Conservation (phyloP, 345 rosid genomes). For the Bruguiera gymnorhiza region DNA sequence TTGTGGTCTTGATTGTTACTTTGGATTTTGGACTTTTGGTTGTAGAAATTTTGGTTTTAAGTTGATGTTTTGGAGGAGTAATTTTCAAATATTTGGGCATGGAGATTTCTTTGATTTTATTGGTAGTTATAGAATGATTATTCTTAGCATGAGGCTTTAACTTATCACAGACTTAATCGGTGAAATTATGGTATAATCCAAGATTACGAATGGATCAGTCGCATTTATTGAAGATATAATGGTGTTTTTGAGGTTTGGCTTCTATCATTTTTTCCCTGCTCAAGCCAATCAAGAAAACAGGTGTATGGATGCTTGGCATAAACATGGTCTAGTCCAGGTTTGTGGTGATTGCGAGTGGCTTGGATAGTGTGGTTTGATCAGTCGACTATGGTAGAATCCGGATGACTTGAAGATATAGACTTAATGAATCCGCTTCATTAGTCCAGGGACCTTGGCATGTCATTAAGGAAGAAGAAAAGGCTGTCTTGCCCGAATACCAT, state of each 20-base stretch:
- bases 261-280: no score
- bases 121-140: not conserved
- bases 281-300: no score
- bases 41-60: not conserved
- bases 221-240: not conserved
- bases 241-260: not conserved
- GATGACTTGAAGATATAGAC: no score
- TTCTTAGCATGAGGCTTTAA: not conserved
- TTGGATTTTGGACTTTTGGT: not conserved
- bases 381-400: no score
- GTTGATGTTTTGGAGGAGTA: not conserved
- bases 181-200: not conserved
- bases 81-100: not conserved
- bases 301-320: no score
- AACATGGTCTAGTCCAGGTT: no score
- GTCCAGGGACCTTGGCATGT: no score
- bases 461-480: no score
- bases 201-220: not conserved
- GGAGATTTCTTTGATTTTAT: not conserved
- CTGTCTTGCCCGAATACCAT: no score
- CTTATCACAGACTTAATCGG: not conserved
- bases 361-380: no score
- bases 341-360: no score
- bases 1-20: not conserved
- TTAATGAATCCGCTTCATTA: no score